Percentiles rank a stretch among this genome's conserved stretches.
These are phyloP conservation scores for Claviceps sp. DNA, from an alignment of 2,329 filamentous ascomycete genomes.

Conservation along the genomic window DNA sequence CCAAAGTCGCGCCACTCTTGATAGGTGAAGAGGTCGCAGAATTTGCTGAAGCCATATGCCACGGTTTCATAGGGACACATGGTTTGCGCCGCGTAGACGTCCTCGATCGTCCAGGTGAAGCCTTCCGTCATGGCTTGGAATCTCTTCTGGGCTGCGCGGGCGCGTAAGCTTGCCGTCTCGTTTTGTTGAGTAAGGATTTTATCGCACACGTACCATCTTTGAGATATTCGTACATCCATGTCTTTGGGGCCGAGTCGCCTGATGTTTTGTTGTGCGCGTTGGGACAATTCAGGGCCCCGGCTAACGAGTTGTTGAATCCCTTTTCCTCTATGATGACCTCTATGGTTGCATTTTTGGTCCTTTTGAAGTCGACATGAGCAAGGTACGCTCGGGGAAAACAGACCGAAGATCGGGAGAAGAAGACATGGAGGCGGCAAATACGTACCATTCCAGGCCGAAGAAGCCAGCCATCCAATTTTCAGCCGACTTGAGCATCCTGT, in stretches of 20 bases:
- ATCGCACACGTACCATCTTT: conserved; percentile 31
- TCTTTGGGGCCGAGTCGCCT: conserved; percentile 37
- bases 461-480: conserved; percentile 71
- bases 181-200: not conserved
- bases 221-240: conserved; percentile 55
- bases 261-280: conserved; percentile 40
- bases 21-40: conserved; percentile 63
- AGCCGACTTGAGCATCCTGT: conserved; percentile 63
- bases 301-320: conserved; percentile 57
- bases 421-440: no score
- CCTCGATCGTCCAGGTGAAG: conserved; percentile 50
- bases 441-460: conserved; percentile 57
- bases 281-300: conserved; percentile 53
- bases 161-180: not conserved
- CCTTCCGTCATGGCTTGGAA: conserved; percentile 41
- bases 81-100: conserved; percentile 55
- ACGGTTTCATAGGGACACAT: conserved; percentile 69
- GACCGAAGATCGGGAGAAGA: not conserved
- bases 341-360: conserved; percentile 57
- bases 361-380: conserved; percentile 9
- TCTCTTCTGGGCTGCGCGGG: conserved; percentile 39
- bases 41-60: conserved; percentile 61
- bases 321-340: conserved; percentile 54
- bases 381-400: not conserved
- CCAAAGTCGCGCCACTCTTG: conserved; percentile 61